These are phyloP conservation scores for Solanum phureja DNA, from an alignment of 257 asterid genomes.

Conservation along the genomic window DNA sequence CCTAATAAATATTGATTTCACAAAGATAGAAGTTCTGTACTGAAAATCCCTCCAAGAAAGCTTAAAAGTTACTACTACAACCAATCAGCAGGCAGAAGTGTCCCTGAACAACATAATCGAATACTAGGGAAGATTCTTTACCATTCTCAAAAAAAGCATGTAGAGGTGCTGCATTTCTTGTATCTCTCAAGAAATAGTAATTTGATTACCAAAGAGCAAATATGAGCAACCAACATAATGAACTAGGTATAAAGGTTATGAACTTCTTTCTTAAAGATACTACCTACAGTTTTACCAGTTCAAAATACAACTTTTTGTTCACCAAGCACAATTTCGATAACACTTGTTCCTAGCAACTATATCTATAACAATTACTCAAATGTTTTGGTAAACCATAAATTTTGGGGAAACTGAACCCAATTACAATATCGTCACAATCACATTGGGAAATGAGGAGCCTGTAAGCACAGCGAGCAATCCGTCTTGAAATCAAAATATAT, in stretches of 20 bases:
- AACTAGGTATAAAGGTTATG: not conserved
- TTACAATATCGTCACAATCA: too few species aligned
- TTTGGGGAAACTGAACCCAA: too few species aligned
- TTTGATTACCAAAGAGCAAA: not conserved
- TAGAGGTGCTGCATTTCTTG: not conserved
- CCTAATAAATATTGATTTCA: too few species aligned
- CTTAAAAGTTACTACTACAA: not conserved
- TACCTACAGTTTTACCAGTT: not conserved
- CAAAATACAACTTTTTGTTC: not conserved
- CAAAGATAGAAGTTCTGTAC: too few species aligned
- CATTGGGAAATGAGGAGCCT: too few species aligned
- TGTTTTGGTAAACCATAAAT: not conserved
- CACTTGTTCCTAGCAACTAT: not conserved
- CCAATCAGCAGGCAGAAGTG: not conserved
- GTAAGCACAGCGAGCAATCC: too few species aligned
- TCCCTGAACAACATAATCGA: not conserved
- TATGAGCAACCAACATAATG: not conserved
- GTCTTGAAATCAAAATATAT: too few species aligned
- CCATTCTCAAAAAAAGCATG: not conserved
- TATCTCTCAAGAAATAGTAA: not conserved
- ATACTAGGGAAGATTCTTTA: not conserved
- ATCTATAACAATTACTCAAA: not conserved
- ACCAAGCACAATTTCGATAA: not conserved
- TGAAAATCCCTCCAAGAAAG: not conserved
- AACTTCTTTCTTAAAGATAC: not conserved